A percentile compares a stretch with the other conserved stretches of the same genome.
Conservation (phyloP, 1,284 basidiomycete genomes). For the Rhodotorula mucilaginosa region DNA sequence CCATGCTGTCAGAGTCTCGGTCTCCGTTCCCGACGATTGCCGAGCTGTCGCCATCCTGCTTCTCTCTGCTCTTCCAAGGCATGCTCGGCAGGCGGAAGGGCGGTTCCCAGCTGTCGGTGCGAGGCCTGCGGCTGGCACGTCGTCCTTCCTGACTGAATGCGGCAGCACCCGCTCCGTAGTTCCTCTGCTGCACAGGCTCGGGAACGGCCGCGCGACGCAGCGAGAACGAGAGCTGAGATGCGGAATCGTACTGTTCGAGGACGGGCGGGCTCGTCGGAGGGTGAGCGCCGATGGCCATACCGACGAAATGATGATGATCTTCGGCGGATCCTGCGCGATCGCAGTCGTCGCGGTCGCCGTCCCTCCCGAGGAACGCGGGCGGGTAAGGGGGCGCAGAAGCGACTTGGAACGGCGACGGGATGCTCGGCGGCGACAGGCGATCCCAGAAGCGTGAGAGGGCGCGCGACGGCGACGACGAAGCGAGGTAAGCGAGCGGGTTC, state of each 20-base stretch:
- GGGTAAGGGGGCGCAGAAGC: not conserved
- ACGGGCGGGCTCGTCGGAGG: not conserved
- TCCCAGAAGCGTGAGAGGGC: slow-evolving; percentile 10
- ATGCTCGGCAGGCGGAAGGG: slow-evolving; percentile 4
- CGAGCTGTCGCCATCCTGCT: not conserved
- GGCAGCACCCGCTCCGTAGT: too few relatives aligned
- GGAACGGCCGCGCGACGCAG: slow-evolving; percentile 5
- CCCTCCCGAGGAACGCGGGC: not conserved
- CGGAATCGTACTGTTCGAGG: slow-evolving; percentile 22
- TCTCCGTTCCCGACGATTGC: not conserved
- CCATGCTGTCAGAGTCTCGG: slow-evolving; percentile 47
- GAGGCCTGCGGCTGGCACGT: not conserved
- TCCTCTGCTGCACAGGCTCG: not conserved
- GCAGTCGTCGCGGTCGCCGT: too few relatives aligned
- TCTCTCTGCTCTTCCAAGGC: slow-evolving; percentile 9
- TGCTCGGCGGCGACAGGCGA: slow-evolving; percentile 3
- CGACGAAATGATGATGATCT: not conserved
- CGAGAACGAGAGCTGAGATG: slow-evolving; percentile 28
- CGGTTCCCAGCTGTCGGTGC: slow-evolving; percentile 17
- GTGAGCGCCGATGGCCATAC: not conserved
- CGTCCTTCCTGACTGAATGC: not conserved
- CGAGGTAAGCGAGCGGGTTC: not conserved
- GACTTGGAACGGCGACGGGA: slow-evolving; percentile 4
- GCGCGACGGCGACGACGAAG: not conserved
- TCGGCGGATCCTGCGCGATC: not conserved